Conservation (phyloP, 2,329 filamentous ascomycete species). For the Hymenoscyphus repandus region DNA sequence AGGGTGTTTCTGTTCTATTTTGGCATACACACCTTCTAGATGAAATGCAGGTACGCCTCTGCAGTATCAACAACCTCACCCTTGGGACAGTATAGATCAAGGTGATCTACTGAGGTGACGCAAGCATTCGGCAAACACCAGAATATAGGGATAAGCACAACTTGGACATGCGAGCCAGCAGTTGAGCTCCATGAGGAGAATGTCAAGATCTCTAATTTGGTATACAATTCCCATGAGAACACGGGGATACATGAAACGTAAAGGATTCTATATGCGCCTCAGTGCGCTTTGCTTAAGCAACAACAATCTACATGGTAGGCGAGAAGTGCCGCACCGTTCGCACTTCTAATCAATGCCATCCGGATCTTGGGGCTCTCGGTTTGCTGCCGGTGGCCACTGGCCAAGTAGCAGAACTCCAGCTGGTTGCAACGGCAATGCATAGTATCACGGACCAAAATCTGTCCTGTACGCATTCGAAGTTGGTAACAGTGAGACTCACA, state of each 20-base stretch:
- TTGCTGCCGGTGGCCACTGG: too few species aligned
- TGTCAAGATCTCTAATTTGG: neutral
- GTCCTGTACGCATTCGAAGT: too few species aligned
- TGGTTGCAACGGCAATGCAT: too few species aligned
- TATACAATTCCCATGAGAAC: neutral
- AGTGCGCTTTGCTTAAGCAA: neutral
- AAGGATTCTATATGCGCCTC: neutral
- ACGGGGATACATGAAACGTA: neutral
- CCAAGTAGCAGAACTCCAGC: too few species aligned
- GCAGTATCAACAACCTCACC: slow-evolving; percentile 4
- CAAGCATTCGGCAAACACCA: neutral
- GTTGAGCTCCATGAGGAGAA: neutral
- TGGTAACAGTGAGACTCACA: too few species aligned
- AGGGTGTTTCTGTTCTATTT: slow-evolving; percentile 1
- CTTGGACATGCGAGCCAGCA: neutral
- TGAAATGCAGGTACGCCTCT: neutral
- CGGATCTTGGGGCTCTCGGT: too few species aligned
- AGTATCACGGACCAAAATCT: too few species aligned
- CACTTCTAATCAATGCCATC: too few species aligned
- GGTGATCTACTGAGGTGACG: neutral
- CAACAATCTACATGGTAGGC: neutral
- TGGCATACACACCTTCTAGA: neutral
- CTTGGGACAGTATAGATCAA: neutral
- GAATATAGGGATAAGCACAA: neutral
- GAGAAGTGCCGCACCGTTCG: too few species aligned